These are phyloP conservation scores for Penicillium riverlandense DNA, from an alignment of 495 filamentous ascomycete species.

Conservation along the genomic window DNA sequence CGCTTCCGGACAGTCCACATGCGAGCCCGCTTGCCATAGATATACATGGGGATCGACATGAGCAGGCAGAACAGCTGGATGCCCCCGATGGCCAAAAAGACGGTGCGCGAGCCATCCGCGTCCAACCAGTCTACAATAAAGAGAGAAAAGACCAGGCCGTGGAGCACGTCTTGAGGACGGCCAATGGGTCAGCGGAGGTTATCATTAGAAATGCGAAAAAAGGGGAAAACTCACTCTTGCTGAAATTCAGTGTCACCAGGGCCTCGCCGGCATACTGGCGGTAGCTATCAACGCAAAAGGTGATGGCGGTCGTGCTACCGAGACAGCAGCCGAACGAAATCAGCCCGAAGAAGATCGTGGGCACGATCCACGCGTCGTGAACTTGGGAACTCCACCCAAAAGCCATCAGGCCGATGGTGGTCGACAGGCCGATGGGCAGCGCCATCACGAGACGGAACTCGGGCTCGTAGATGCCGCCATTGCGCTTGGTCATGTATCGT, in stretches of 20 bases:
- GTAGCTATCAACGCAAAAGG: slow-evolving; percentile 91
- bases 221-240: slow-evolving; percentile 56
- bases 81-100: slow-evolving; percentile 77
- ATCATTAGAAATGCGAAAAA: background rate
- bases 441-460: slow-evolving; percentile 95
- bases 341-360: slow-evolving; percentile 85
- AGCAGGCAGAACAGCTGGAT: slow-evolving; percentile 73
- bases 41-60: slow-evolving; percentile 87
- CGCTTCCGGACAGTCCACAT: slow-evolving; percentile 94
- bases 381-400: slow-evolving; percentile 84
- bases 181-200: slow-evolving; percentile 2
- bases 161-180: slow-evolving; percentile 60
- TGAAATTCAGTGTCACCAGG: slow-evolving; percentile 89
- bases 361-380: slow-evolving; percentile 79
- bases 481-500: slow-evolving; percentile 68
- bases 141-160: slow-evolving; percentile 82
- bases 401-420: slow-evolving; percentile 81
- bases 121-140: slow-evolving; percentile 88
- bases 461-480: slow-evolving; percentile 90
- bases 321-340: slow-evolving; percentile 92
- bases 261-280: slow-evolving; percentile 92
- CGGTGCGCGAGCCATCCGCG: slow-evolving; percentile 63
- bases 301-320: slow-evolving; percentile 89
- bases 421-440: slow-evolving; percentile 69
- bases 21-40: slow-evolving; percentile 87